These are phyloP conservation scores for Rubroboletus satanas DNA, from an alignment of 768 basidiomycete genomes.

Conservation along the genomic window DNA sequence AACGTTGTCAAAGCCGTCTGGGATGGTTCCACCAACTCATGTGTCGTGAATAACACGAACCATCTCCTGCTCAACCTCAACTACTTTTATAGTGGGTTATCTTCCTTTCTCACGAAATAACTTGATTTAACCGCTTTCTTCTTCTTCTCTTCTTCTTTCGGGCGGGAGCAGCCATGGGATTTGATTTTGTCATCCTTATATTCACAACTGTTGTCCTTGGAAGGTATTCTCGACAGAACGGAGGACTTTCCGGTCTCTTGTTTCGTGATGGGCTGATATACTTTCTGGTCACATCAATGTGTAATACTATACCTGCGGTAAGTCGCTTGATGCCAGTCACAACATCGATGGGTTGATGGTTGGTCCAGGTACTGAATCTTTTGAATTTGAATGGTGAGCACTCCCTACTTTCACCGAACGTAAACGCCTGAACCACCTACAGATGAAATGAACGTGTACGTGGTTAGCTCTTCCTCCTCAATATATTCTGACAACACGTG, in stretches of 20 bases:
- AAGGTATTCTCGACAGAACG: conserved; percentile 44
- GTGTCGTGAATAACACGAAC: conserved; percentile 51
- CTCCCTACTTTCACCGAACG: not conserved
- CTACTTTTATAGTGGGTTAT: conserved; percentile 66
- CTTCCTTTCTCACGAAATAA: not conserved
- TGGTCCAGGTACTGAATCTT: conserved; percentile 23
- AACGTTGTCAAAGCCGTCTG: conserved; percentile 57
- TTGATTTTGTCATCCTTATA: conserved; percentile 58
- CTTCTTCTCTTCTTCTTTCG: not conserved
- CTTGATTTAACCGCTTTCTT: not conserved
- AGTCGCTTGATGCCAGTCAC: conserved; percentile 17
- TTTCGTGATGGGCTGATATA: conserved; percentile 73
- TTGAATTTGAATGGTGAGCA: conserved; percentile 25
- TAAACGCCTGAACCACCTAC: not conserved
- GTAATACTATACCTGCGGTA: conserved; percentile 66
- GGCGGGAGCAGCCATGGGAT: conserved; percentile 54
- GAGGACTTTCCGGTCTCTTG: conserved; percentile 59
- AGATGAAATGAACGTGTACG: conserved; percentile 30
- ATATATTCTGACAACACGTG: conserved; percentile 1
- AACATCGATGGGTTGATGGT: not conserved
- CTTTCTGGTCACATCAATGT: conserved; percentile 61
- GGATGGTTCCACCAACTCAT: conserved; percentile 38
- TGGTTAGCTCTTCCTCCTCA: not conserved
- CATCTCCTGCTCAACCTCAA: conserved; percentile 57
- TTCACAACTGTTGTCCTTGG: conserved; percentile 54